These are phyloP conservation scores for Postia placenta DNA, from an alignment of 768 basidiomycete genomes.

Conservation along the genomic window DNA sequence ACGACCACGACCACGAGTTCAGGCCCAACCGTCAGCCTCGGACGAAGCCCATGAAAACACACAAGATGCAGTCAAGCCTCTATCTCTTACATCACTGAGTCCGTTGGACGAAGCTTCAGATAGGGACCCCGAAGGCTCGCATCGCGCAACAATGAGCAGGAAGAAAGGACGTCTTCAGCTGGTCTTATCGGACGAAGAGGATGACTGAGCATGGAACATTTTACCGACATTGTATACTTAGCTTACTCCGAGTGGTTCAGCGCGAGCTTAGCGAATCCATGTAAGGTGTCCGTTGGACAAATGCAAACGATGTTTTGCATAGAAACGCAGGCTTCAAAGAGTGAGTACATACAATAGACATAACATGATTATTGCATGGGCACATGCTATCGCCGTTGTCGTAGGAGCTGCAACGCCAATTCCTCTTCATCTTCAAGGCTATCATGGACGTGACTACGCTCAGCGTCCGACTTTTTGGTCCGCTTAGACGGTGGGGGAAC, in stretches of 20 bases:
- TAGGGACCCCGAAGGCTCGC: not conserved
- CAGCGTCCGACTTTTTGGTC: not conserved
- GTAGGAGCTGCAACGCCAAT: slow-evolving; percentile 15
- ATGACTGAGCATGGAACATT: no score
- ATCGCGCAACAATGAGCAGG: not conserved
- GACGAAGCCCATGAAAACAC: not conserved
- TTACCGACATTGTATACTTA: no score
- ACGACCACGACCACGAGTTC: slow-evolving; percentile 33
- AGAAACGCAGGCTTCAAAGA: no score
- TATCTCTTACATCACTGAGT: no score
- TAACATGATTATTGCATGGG: not conserved
- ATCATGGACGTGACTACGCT: not conserved
- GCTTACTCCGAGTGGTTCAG: no score
- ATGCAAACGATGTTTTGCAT: no score
- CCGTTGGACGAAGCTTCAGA: not conserved
- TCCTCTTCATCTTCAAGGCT: slow-evolving; percentile 14
- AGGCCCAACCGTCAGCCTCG: not conserved
- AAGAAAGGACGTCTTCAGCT: slow-evolving; percentile 16
- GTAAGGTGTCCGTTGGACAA: no score
- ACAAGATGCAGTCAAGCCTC: not conserved
- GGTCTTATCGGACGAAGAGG: slow-evolving; percentile 6
- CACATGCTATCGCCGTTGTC: slow-evolving; percentile 10
- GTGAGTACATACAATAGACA: not conserved
- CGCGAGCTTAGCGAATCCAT: no score
- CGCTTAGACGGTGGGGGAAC: slow-evolving; percentile 12